phyloP scores from a whole-genome alignment of 176 grass and related monocot species.

The Thinopyrum elongatum region DNA sequence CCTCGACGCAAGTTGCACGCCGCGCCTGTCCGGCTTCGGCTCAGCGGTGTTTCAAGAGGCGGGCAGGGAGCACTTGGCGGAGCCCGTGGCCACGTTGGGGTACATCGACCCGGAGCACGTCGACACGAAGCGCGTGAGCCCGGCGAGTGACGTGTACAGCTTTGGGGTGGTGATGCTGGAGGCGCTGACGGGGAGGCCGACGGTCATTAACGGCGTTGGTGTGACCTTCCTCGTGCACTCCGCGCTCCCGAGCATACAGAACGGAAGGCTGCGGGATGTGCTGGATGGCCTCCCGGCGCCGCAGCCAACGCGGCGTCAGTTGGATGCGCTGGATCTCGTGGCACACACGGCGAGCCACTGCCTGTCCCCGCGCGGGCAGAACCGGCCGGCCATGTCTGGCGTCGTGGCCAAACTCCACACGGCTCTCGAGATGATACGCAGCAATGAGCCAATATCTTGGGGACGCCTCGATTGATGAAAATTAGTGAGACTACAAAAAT shows the following conservation, averaged over 20 bases:
- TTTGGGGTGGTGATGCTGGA: slow-evolving; percentile 62
- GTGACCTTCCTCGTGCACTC: background rate
- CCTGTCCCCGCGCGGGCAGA: background rate
- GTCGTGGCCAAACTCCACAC: background rate
- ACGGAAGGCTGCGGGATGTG: background rate
- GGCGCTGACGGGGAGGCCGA: slow-evolving; percentile 21
- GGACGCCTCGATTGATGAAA: too few species aligned
- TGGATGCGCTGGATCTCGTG: background rate
- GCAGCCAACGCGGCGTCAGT: background rate
- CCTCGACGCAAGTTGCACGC: background rate
- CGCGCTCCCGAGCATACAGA: background rate
- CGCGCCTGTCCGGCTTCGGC: background rate
- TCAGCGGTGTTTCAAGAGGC: background rate
- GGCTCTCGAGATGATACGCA: too few species aligned
- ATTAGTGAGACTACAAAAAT: too few species aligned
- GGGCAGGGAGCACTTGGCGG: background rate
- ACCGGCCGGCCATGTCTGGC: background rate
- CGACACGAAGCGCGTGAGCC: too few species aligned
- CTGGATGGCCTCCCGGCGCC: background rate
- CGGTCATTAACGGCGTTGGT: background rate
- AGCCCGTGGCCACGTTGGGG: background rate
- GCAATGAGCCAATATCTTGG: too few species aligned
- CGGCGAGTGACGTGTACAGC: slow-evolving; percentile 50
- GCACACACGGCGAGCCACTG: background rate
- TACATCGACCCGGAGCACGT: background rate